Conservation (phyloP, 2,329 filamentous ascomycete species). For the Aphanocladium album region DNA sequence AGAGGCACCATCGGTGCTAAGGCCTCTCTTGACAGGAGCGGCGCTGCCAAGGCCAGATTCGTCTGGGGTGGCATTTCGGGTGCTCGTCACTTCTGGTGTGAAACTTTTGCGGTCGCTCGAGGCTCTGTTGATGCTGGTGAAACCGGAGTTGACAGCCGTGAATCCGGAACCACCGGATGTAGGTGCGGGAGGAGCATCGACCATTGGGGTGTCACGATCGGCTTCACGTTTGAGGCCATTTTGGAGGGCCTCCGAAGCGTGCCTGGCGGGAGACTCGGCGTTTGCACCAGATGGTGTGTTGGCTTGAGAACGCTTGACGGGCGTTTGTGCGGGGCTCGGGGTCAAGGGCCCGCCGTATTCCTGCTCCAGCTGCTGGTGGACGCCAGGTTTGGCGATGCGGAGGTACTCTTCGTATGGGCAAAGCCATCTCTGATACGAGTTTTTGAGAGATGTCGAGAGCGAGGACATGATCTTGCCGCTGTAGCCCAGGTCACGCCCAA, state of each 20-base stretch:
- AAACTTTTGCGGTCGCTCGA: constrained; percentile 47
- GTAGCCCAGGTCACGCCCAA: constrained; percentile 92
- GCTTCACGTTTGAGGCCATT: constrained; percentile 40
- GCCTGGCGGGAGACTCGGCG: constrained; percentile 62
- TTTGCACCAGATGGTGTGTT: constrained; percentile 55
- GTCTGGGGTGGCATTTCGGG: constrained; percentile 56
- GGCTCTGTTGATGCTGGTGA: constrained; percentile 61
- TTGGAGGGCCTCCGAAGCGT: constrained; percentile 50
- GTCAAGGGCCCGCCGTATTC: constrained; percentile 92
- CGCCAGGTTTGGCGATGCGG: constrained; percentile 82
- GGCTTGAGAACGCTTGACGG: constrained; percentile 61
- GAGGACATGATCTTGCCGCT: constrained; percentile 99
- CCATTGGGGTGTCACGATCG: constrained; percentile 45
- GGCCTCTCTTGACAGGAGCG: constrained; percentile 69
- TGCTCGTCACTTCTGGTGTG: constrained; percentile 60
- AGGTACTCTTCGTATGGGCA: constrained; percentile 96
- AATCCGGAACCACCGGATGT: constrained; percentile 45
- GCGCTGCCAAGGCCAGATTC: constrained; percentile 44
- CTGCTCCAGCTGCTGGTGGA: constrained; percentile 91
- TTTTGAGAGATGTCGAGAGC: constrained; percentile 93
- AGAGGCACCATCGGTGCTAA: constrained; percentile 52
- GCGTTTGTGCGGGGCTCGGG: constrained; percentile 63
- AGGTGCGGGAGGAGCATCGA: constrained; percentile 38
- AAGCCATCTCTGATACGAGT: constrained; percentile 96
- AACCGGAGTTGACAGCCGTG: constrained; percentile 48